Conservation (phyloP, 2,329 filamentous ascomycete genomes). For the Fonsecaea erecta region DNA sequence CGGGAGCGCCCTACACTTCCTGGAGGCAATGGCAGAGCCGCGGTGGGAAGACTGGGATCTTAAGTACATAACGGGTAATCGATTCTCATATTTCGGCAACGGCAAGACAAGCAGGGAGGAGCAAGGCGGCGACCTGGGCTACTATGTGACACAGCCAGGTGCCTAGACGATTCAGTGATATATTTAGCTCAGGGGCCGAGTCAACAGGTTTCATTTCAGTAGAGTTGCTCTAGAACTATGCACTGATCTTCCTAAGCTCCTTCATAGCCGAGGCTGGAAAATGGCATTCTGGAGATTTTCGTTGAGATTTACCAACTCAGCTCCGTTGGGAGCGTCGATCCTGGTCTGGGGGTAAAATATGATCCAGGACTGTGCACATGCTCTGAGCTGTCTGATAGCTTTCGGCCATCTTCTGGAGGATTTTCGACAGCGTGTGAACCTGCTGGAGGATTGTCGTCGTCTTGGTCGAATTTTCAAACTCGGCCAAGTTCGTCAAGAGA, state of each 20-base stretch:
- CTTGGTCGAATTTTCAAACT: not conserved
- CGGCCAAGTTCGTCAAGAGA: not conserved
- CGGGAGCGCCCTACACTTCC: not conserved
- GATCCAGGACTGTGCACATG: not conserved
- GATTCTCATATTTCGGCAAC: slow-evolving; percentile 56
- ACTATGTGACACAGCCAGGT: slow-evolving; percentile 30
- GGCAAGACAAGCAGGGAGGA: slow-evolving; percentile 47
- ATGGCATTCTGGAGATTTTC: not conserved
- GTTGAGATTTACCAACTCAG: not conserved
- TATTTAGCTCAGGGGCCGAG: no score
- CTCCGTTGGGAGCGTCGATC: not conserved
- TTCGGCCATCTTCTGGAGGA: not conserved
- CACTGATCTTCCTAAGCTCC: not conserved
- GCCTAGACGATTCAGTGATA: no score
- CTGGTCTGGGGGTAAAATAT: not conserved
- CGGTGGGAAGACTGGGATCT: slow-evolving; percentile 39
- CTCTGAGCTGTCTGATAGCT: not conserved
- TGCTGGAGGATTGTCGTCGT: not conserved
- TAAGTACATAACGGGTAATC: slow-evolving; percentile 50
- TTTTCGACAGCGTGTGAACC: not conserved
- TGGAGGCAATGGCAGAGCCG: not conserved
- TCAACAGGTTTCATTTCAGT: no score
- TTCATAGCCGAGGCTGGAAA: not conserved
- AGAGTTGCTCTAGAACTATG: no score
- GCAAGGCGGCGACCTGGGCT: slow-evolving; percentile 38